A percentile compares a stretch with the other conserved stretches of the same genome.
phyloP scores from a whole-genome alignment of 371 early-diverging fungal genomes.

The Choanephora cucurbitarum region DNA sequence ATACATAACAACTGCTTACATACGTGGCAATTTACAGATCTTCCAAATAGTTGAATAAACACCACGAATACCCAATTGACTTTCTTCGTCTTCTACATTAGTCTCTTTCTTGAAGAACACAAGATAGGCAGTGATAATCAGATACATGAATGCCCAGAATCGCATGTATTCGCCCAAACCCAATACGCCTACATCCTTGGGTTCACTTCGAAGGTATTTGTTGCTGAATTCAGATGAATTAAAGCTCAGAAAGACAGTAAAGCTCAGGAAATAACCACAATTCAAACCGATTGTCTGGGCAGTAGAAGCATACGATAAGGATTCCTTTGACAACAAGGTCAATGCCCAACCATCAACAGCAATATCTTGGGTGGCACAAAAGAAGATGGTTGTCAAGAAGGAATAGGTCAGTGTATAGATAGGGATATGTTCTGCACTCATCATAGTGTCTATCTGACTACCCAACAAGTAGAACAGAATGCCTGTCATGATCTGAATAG shows the following conservation, averaged over 20 bases:
- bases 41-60: constrained; percentile 70
- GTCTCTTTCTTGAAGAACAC: constrained; percentile 76
- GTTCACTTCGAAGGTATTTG: constrained; percentile 80
- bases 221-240: constrained; percentile 94
- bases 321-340: constrained; percentile 87
- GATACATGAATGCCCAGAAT: constrained; percentile 91
- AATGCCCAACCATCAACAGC: constrained; percentile 98
- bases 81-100: constrained; percentile 45
- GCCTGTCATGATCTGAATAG: constrained; percentile 87
- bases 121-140: constrained; percentile 83
- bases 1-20: neutral
- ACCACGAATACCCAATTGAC: constrained; percentile 54
- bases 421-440: constrained; percentile 64
- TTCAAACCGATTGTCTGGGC: constrained; percentile 97
- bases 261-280: constrained; percentile 92
- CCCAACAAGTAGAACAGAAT: constrained; percentile 80
- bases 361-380: constrained; percentile 98
- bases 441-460: constrained; percentile 69
- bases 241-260: constrained; percentile 94
- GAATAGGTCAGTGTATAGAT: constrained; percentile 69
- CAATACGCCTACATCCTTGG: constrained; percentile 74
- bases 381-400: constrained; percentile 81
- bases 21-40: constrained; percentile 72
- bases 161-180: constrained; percentile 83
- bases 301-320: constrained; percentile 87